Evolutionary conservation across 2,329 filamentous ascomycete species (phyloP).

Genomic region (Neodidymelliopsis sp.): DNA sequence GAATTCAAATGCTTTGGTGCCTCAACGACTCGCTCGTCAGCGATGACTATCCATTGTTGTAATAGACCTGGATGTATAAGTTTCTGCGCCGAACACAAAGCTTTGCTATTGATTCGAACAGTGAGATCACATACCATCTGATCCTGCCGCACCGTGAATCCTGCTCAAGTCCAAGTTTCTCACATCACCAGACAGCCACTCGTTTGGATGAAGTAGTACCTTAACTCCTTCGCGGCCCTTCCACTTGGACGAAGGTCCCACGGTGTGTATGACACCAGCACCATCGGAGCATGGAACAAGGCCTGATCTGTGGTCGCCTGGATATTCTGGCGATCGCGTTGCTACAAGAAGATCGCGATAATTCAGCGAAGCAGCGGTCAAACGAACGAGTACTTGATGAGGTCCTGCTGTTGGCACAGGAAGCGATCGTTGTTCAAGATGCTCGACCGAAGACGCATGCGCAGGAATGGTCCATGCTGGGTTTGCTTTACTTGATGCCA

Average conservation of each 20-base stretch:
- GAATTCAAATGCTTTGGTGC: constrained; percentile 39
- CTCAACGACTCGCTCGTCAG: constrained; percentile 28
- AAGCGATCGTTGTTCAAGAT: background rate
- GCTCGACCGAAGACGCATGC: constrained; percentile 1
- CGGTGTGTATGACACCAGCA: constrained; percentile 35
- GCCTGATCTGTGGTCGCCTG: constrained; percentile 20
- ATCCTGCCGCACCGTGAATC: constrained; percentile 16
- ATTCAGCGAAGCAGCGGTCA: constrained; percentile 37
- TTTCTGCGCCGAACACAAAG: too few species aligned
- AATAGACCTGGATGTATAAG: constrained; percentile 8
- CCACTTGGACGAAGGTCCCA: constrained; percentile 23
- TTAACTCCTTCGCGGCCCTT: constrained; percentile 23
- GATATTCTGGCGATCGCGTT: constrained; percentile 23
- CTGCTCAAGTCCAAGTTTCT: constrained; percentile 34
- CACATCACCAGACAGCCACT: constrained; percentile 32
- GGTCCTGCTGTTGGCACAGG: constrained; percentile 6
- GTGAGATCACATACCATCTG: constrained; percentile 47
- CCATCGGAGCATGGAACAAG: constrained; percentile 32
- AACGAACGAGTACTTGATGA: constrained; percentile 25
- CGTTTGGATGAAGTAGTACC: constrained; percentile 16
- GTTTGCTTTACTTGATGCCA: constrained; percentile 2
- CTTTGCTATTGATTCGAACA: too few species aligned
- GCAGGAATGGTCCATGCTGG: constrained; percentile 13
- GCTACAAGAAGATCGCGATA: constrained; percentile 29
- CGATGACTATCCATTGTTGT: constrained; percentile 30